phyloP scores from a whole-genome alignment of 1,284 basidiomycete species.

The Cutaneotrichosporon arboriforme region DNA sequence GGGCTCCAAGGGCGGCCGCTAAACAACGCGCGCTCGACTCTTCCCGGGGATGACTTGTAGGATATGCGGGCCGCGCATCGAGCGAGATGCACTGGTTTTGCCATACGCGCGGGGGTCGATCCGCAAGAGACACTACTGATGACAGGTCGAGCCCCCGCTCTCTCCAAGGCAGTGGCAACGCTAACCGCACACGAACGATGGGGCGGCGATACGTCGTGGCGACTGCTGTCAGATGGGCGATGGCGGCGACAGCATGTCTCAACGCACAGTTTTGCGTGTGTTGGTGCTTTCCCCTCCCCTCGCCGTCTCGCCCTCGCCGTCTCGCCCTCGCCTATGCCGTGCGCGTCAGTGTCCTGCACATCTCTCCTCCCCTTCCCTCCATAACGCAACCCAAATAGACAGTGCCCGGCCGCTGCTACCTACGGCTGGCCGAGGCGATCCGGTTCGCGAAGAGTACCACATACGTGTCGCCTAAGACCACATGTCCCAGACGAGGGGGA shows the following conservation, averaged over 20 bases:
- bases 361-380: neutral
- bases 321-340: too few relatives aligned
- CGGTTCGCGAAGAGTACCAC: constrained; percentile 26
- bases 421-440: constrained; percentile 14
- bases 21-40: constrained; percentile 17
- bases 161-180: too few relatives aligned
- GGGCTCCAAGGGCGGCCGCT: constrained; percentile 57
- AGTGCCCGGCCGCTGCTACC: constrained; percentile 14
- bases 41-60: constrained; percentile 17
- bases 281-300: neutral
- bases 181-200: too few relatives aligned
- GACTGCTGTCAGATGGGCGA: too few relatives aligned
- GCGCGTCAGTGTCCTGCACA: neutral
- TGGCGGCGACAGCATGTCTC: too few relatives aligned
- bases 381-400: constrained; percentile 6
- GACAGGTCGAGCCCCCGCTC: too few relatives aligned
- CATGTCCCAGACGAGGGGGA: constrained; percentile 17
- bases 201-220: too few relatives aligned
- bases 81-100: constrained; percentile 22
- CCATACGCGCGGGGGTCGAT: neutral
- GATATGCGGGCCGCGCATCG: constrained; percentile 20
- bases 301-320: neutral
- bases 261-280: too few relatives aligned
- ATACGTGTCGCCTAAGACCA: constrained; percentile 13
- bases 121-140: neutral